phyloP scores from a whole-genome alignment of 1,284 basidiomycete genomes.

The Heliocybe sulcata region DNA sequence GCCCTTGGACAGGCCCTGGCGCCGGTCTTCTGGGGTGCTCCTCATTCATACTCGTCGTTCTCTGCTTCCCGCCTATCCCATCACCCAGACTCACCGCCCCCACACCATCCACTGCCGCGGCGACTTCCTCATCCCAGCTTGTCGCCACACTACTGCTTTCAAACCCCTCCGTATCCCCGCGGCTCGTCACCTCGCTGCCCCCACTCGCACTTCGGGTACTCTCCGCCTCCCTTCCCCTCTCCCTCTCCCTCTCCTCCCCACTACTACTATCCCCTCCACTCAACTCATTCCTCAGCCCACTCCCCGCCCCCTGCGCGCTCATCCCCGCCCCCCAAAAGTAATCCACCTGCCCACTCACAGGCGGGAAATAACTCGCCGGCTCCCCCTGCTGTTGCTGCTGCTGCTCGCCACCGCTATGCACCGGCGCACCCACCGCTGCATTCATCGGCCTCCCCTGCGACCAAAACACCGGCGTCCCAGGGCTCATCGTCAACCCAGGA shows the following conservation, averaged over 20 bases:
- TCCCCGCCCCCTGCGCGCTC: too few relatives aligned
- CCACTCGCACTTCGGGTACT: background rate
- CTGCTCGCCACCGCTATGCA: slow-evolving; percentile 19
- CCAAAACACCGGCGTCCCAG: slow-evolving; percentile 70
- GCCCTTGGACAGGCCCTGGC: background rate
- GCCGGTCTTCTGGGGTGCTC: background rate
- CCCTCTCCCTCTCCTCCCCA: background rate
- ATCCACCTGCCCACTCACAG: slow-evolving; percentile 14
- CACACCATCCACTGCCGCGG: background rate
- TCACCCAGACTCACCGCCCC: background rate
- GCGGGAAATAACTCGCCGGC: slow-evolving; percentile 37
- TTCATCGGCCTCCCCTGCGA: slow-evolving; percentile 55
- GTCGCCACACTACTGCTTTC: background rate
- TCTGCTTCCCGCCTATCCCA: background rate
- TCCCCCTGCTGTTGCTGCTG: slow-evolving; percentile 10
- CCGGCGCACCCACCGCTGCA: slow-evolving; percentile 63
- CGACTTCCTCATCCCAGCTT: background rate
- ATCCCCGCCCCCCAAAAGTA: background rate
- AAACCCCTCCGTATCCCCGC: background rate
- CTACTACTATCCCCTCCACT: background rate
- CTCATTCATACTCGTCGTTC: background rate
- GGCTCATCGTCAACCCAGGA: slow-evolving; percentile 42
- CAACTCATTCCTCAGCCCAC: slow-evolving; percentile 2
- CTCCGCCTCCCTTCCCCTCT: background rate
- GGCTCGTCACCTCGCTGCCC: background rate